Percentiles rank a stretch among this genome's conserved stretches.
phyloP scores from a whole-genome alignment of 164 flowering plant genomes.

The Akebia trifoliata region DNA sequence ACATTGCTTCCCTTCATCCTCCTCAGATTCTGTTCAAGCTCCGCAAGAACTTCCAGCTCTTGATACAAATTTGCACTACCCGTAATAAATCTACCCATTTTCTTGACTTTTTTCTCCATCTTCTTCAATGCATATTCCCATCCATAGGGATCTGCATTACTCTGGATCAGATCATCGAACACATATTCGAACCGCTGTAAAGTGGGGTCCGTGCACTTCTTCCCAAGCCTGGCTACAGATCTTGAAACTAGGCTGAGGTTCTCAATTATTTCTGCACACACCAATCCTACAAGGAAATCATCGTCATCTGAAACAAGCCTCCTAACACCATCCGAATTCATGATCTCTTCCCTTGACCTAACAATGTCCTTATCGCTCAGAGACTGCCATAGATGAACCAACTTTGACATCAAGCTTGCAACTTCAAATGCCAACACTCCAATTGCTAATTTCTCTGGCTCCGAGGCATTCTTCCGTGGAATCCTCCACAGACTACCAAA shows the following conservation, averaged over 20 bases:
- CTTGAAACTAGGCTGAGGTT: slow-evolving; percentile 44
- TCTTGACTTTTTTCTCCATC: slow-evolving; percentile 74
- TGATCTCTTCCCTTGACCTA: slow-evolving; percentile 53
- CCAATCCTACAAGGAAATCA: slow-evolving; percentile 42
- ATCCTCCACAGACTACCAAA: slow-evolving; percentile 55
- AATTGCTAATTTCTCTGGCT: slow-evolving; percentile 36
- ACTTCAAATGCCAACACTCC: slow-evolving; percentile 82
- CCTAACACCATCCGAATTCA: slow-evolving; percentile 49
- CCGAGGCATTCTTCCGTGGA: slow-evolving; percentile 30
- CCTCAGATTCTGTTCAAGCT: slow-evolving; percentile 61
- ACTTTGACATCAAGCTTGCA: slow-evolving; percentile 78
- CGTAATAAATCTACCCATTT: slow-evolving; percentile 60
- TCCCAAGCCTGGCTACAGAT: slow-evolving; percentile 57
- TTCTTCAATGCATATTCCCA: slow-evolving; percentile 61
- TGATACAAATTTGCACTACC: slow-evolving; percentile 57
- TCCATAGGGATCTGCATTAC: slow-evolving; percentile 38
- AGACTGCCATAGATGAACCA: slow-evolving; percentile 67
- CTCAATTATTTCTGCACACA: slow-evolving; percentile 57
- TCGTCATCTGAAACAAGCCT: slow-evolving; percentile 83
- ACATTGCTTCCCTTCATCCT: slow-evolving; percentile 54
- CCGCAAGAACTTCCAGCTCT: slow-evolving; percentile 70
- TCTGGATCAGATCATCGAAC: slow-evolving; percentile 40
- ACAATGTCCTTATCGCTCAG: slow-evolving; percentile 55
- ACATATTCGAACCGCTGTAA: slow-evolving; percentile 55
- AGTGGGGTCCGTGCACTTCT: slow-evolving; percentile 52